Base-by-base conservation (phyloP, 345 rosid species). In the Tarenaya hassleriana region DNA sequence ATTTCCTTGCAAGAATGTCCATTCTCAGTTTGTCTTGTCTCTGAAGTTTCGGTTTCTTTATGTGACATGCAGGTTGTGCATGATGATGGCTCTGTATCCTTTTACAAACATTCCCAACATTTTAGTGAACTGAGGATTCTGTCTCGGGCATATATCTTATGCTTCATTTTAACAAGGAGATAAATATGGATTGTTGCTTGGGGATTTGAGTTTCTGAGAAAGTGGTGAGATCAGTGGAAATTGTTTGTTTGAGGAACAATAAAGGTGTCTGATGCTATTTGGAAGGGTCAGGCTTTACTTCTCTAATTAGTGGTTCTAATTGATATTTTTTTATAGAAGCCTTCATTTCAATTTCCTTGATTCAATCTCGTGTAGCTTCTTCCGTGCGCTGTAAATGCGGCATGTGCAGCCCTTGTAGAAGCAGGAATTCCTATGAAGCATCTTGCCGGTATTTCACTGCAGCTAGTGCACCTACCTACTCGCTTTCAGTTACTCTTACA, bases 71-170 rank as follows among this genome's bases (percentile, higher is more conserved):
- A 92, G 96, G 94, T 85, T 63, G 83, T 85, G 41, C 71, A 78
- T 64, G 98, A 88, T 68, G 94, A 85, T 56, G 95, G 95, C 56
- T 73, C 94, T 79, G 96, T 85, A 92, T 92, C 96, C 98, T 72
- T 58, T 41, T 21, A 3, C 11, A 17, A 29, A 41, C 4, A 7
- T 54, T 6, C 0, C 12, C 16, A 48, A 16, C 9, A 11, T 31
- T 15, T 52, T 37, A 46, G 12, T 46, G 53, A 38, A 24, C 29
- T 2, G 5, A 24, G 2, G 5, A 24, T 24, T 24, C 5, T 24
- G 2, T 14, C 16, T n/a, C 37, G 6, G 17, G 41, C 15, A 62
- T 15, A 6, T 16, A 8, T 9, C 29, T 24, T 5, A 24, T 24
- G 29, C 2, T 24, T 24, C 29, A 24, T 24, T 24, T 2, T 24